These are phyloP conservation scores for Prunus salicina DNA, from an alignment of 306 rosid genomes.

Conservation along the genomic window DNA sequence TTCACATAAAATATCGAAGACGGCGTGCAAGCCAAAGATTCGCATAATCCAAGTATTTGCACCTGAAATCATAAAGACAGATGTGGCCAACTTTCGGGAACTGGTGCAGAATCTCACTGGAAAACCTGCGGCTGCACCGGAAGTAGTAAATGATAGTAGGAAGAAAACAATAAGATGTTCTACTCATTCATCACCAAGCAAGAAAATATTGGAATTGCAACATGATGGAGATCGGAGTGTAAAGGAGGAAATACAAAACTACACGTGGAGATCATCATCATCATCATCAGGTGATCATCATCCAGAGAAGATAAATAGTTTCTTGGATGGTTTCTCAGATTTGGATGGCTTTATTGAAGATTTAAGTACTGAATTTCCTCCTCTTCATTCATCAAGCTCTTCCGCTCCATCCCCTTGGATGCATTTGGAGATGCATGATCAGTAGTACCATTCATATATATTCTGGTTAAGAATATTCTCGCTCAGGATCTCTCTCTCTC, in stretches of 20 bases:
- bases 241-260: background rate
- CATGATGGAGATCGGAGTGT: background rate
- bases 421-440: background rate
- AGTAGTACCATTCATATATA: background rate
- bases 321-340: background rate
- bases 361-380: background rate
- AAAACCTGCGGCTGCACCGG: background rate
- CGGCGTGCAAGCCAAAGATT: too few species aligned
- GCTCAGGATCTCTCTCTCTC: too few species aligned
- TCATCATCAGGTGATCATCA: background rate
- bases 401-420: background rate
- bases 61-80: too few species aligned
- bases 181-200: background rate
- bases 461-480: too few species aligned
- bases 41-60: too few species aligned
- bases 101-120: too few species aligned
- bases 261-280: conserved; percentile 5
- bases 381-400: background rate
- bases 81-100: too few species aligned
- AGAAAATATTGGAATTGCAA: background rate
- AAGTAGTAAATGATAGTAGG: background rate
- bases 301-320: background rate
- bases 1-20: too few species aligned
- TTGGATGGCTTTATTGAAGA: background rate
- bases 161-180: background rate